Base-by-base conservation (phyloP, 805 yeast genomes). In the Kodamaea lidongshanica region DNA sequence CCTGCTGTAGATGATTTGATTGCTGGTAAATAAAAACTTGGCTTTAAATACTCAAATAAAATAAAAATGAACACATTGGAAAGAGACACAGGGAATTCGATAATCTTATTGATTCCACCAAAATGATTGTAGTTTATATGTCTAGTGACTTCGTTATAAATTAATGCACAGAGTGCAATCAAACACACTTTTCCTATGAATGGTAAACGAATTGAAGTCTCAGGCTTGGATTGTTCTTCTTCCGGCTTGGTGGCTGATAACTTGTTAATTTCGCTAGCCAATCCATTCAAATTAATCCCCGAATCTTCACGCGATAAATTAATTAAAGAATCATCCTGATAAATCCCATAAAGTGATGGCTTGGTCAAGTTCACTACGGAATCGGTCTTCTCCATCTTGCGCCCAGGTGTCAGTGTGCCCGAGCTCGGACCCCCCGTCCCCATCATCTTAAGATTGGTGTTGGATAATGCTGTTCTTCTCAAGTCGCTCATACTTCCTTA, bases 91-190 rank as follows among this genome's bases (percentile, higher is more conserved):
- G 44, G 44, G 15, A 37, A 27, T 19, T 25, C 31, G 11, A 70
- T 55, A 34, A 66, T 43, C 23, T 57, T 50, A n/a, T 31, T 25
- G 8, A 60, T 56, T 11, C 58, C 67, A 23, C 61, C 56, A 27
- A 62, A 59, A 40, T 71, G 77, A 32, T 65, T 66, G 39, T 52
- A 70, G 47, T 72, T 73, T 33, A 76, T 57, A 40, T 72, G 72
- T 31, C 59, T 65, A 7, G 74, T 65, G 22, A 77, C 51, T 37
- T 61, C 71, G 44, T 75, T 70, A 49, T 74, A 76, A 6, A 70
- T 42, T 29, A 65, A 68, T 7, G 84, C 82, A 16, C 70, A 60
- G 4, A 54, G 34, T 29, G 62, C 50, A 12, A 56, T 32, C 3
- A 44, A 19, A 12, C 56, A 22, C 23, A 26, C 20, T 7, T 29